Conservation (phyloP, 2,329 filamentous ascomycete genomes). For the Mariannaea elegans region DNA sequence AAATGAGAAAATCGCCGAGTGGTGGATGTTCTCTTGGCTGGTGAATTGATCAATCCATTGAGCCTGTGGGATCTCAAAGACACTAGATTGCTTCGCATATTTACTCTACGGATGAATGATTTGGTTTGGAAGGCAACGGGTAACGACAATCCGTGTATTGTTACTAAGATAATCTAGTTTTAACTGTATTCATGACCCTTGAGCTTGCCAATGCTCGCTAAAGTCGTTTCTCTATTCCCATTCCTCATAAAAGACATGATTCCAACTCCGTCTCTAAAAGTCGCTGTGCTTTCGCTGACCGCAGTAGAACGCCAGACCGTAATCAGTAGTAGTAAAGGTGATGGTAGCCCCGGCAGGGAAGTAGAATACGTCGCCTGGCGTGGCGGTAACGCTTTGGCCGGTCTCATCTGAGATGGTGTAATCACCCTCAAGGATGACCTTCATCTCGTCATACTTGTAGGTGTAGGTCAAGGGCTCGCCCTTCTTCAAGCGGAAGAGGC, state of each 20-base stretch:
- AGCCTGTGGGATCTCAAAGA: not conserved
- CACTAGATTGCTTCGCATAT: too few relatives aligned
- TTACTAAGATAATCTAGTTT: not conserved
- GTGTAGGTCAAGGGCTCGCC: constrained; percentile 73
- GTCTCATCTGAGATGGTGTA: constrained; percentile 72
- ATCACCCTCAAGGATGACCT: constrained; percentile 75
- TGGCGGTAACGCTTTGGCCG: constrained; percentile 66
- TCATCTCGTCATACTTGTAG: constrained; percentile 78
- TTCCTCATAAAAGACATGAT: not conserved
- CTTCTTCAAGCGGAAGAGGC: constrained; percentile 74
- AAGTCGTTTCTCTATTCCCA: constrained; percentile 26
- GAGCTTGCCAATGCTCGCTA: not conserved
- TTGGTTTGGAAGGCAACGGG: not conserved
- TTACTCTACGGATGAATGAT: not conserved
- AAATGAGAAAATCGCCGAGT: too few relatives aligned
- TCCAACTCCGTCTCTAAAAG: constrained; percentile 28
- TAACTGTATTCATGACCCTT: constrained; percentile 30
- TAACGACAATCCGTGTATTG: not conserved
- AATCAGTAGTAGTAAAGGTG: constrained; percentile 69
- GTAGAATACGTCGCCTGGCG: constrained; percentile 72
- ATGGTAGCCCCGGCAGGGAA: constrained; percentile 73
- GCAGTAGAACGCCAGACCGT: constrained; percentile 68
- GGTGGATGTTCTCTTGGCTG: too few relatives aligned
- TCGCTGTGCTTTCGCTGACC: constrained; percentile 51
- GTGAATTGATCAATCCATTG: too few relatives aligned